These are phyloP conservation scores for Picea abies DNA, from an alignment of 83 land plant genomes.

Conservation along the genomic window DNA sequence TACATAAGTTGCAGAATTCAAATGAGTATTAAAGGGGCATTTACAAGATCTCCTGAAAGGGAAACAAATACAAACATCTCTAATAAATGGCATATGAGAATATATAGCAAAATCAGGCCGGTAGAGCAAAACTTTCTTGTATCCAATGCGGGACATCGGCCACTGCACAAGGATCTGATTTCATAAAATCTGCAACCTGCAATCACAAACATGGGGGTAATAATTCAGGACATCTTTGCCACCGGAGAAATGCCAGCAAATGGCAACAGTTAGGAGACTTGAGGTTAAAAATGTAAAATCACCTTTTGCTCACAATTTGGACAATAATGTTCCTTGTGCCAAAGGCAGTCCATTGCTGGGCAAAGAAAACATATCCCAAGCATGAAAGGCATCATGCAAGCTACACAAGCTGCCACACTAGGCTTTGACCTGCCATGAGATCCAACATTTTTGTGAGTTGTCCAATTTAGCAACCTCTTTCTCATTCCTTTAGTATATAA, in stretches of 20 bases:
- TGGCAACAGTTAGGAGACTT: not conserved
- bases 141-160: constrained; percentile 76
- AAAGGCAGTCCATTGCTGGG: constrained; percentile 94
- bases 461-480: not conserved
- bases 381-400: constrained; percentile 82
- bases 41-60: too few species aligned
- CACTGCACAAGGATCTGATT: constrained; percentile 74
- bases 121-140: constrained; percentile 76
- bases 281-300: not conserved
- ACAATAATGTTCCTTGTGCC: constrained; percentile 97
- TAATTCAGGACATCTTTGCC: not conserved
- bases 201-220: constrained; percentile 2
- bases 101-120: constrained; percentile 42
- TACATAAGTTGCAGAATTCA: too few species aligned
- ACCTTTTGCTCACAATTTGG: constrained; percentile 88
- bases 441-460: not conserved
- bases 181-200: constrained; percentile 89
- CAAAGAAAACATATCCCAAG: constrained; percentile 91
- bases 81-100: not conserved
- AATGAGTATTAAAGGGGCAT: too few species aligned
- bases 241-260: not conserved
- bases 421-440: constrained; percentile 73
- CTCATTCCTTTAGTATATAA: not conserved
- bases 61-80: not conserved
- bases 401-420: constrained; percentile 91